phyloP scores from a whole-genome alignment of 2,329 filamentous ascomycete species.

The Lasiodiplodia gonubiensis region DNA sequence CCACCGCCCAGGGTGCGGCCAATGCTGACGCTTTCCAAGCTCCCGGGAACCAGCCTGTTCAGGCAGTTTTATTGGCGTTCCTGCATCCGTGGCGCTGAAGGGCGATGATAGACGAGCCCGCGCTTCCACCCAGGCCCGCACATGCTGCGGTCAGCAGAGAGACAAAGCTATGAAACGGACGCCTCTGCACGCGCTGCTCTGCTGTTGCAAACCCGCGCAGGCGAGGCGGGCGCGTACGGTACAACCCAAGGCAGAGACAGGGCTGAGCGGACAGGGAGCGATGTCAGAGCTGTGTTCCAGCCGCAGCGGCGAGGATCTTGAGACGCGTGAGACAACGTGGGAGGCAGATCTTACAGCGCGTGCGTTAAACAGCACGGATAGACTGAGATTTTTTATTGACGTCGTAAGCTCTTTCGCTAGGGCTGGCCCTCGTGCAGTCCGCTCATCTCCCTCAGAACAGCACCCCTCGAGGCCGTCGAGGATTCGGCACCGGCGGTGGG shows the following conservation, averaged over 20 bases:
- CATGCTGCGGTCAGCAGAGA: not conserved
- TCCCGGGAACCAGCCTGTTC: constrained; percentile 26
- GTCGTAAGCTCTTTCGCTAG: constrained; percentile 27
- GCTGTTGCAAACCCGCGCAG: constrained; percentile 5
- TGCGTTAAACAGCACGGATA: constrained; percentile 17
- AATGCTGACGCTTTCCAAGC: constrained; percentile 24
- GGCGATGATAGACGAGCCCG: constrained; percentile 25
- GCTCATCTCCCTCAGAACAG: constrained; percentile 27
- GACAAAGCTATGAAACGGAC: not conserved
- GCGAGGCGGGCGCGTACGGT: constrained; percentile 13
- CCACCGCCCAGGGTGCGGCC: constrained; percentile 24
- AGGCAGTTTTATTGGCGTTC: constrained; percentile 29
- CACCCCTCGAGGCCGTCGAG: constrained; percentile 14
- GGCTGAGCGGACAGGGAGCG: constrained; percentile 22
- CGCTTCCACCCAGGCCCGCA: not conserved
- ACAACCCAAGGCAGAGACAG: constrained; percentile 3
- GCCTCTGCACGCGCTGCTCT: not conserved
- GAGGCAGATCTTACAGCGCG: constrained; percentile 26
- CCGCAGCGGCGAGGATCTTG: constrained; percentile 22
- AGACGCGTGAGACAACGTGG: constrained; percentile 28
- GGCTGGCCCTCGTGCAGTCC: constrained; percentile 22
- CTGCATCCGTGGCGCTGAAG: constrained; percentile 27
- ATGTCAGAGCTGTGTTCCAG: constrained; percentile 19
- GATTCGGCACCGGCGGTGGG: constrained; percentile 19
- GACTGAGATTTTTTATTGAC: constrained; percentile 21